Evolutionary conservation across 2,329 filamentous ascomycete genomes (phyloP).

Genomic region (Samsoniella hepiali): DNA sequence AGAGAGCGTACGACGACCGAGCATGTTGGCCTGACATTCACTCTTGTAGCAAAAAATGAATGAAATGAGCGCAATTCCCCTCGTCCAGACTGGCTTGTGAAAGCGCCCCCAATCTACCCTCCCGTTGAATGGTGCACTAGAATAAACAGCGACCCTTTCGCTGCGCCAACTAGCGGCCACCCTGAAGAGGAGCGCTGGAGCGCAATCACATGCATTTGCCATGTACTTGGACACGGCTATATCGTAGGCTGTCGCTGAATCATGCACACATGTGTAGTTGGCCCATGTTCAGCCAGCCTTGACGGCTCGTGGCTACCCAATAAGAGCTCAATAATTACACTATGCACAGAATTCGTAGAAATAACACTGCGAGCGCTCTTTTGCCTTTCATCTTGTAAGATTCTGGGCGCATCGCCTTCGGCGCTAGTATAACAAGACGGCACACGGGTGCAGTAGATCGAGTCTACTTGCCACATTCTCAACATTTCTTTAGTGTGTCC

Average conservation of each 20-base stretch:
- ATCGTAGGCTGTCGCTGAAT: not conserved
- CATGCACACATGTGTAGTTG: not conserved
- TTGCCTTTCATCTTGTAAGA: not conserved
- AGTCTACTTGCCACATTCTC: not conserved
- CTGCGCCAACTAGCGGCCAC: too few species aligned
- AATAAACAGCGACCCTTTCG: too few species aligned
- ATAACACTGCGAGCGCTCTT: not conserved
- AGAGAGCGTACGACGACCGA: too few species aligned
- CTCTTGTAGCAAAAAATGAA: too few species aligned
- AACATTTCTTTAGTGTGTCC: too few species aligned
- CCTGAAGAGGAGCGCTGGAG: not conserved
- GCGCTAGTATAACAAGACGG: not conserved
- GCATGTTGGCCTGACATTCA: too few species aligned
- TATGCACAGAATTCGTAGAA: not conserved
- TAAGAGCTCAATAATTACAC: not conserved
- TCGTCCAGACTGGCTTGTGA: too few species aligned
- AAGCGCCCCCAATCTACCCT: too few species aligned
- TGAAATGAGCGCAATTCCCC: too few species aligned
- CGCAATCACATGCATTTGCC: not conserved
- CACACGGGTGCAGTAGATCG: not conserved
- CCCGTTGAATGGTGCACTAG: too few species aligned
- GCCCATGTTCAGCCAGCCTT: not conserved
- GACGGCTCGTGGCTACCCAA: not conserved
- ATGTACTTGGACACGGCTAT: not conserved
- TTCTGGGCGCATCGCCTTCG: not conserved